A percentile compares a stretch with the other conserved stretches of the same genome.
phyloP scores from a whole-genome alignment of 495 filamentous ascomycete genomes.

The Penicillium macrosclerotiorum region DNA sequence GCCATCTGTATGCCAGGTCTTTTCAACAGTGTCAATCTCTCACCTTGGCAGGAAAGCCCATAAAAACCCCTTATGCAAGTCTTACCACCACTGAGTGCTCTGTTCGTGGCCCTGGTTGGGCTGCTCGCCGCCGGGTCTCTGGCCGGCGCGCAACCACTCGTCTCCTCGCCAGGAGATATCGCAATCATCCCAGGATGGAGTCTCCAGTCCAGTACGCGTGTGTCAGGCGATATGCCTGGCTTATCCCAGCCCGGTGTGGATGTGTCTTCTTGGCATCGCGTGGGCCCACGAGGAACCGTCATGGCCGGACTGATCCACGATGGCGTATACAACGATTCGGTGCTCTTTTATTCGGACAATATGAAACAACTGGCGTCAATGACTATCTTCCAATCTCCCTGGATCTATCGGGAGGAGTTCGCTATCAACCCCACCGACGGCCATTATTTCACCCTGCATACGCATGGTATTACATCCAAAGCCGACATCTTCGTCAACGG shows the following conservation, averaged over 20 bases:
- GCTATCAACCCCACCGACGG: slow-evolving; percentile 31
- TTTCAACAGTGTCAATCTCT: too few species aligned
- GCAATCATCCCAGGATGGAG: slow-evolving; percentile 54
- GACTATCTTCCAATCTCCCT: slow-evolving; percentile 52
- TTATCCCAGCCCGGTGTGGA: slow-evolving; percentile 49
- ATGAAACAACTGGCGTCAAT: slow-evolving; percentile 40
- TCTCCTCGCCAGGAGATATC: slow-evolving; percentile 26
- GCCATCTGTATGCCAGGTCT: too few species aligned
- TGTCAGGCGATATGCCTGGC: slow-evolving; percentile 29
- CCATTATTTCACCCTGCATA: slow-evolving; percentile 52
- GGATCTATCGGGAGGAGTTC: slow-evolving; percentile 63
- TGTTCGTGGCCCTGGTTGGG: neutral
- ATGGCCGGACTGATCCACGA: slow-evolving; percentile 57
- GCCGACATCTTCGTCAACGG: slow-evolving; percentile 64
- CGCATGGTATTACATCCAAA: slow-evolving; percentile 58
- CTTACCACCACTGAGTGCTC: neutral
- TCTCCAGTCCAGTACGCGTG: slow-evolving; percentile 47
- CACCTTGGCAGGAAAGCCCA: neutral
- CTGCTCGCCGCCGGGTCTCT: neutral
- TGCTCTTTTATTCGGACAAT: slow-evolving; percentile 58
- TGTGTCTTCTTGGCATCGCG: slow-evolving; percentile 52
- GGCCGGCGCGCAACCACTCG: slow-evolving; percentile 4
- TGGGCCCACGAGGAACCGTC: slow-evolving; percentile 51
- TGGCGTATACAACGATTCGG: slow-evolving; percentile 52
- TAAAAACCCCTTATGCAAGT: slow-evolving; percentile 1